Percentiles rank a stretch among this genome's conserved stretches.
These are phyloP conservation scores for Hypoxylon lenormandii DNA, from an alignment of 495 filamentous ascomycete genomes.

Conservation along the genomic window DNA sequence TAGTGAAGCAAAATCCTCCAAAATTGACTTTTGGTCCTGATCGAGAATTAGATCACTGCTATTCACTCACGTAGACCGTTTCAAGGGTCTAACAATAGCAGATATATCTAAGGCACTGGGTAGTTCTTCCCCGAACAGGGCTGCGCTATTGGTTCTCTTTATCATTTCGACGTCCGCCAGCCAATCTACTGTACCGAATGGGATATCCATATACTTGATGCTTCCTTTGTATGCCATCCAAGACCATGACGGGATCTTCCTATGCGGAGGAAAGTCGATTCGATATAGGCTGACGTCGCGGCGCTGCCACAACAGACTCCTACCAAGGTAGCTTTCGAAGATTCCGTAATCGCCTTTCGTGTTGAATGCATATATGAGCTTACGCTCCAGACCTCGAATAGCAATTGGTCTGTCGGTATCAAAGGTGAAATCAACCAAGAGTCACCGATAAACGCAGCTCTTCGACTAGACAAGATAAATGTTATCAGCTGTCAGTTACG, in stretches of 20 bases:
- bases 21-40: background rate
- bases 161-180: background rate
- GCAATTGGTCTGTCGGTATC: constrained; percentile 47
- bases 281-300: background rate
- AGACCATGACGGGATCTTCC: constrained; percentile 41
- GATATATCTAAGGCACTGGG: background rate
- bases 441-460: constrained; percentile 52
- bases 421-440: constrained; percentile 40
- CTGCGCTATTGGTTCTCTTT: background rate
- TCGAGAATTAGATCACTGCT: background rate
- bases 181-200: constrained; percentile 40
- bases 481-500: too few relatives aligned
- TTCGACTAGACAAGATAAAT: background rate
- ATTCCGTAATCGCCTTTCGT: constrained; percentile 38
- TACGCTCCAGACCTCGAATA: constrained; percentile 46
- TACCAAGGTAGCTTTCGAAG: constrained; percentile 23
- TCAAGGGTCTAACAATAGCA: background rate
- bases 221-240: constrained; percentile 47
- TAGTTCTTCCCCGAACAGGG: background rate
- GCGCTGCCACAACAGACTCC: constrained; percentile 44
- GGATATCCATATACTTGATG: constrained; percentile 35
- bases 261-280: constrained; percentile 5
- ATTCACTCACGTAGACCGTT: background rate
- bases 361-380: constrained; percentile 33
- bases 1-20: background rate